These are phyloP conservation scores for Aspergillus sojae DNA, from an alignment of 2,329 filamentous ascomycete genomes.

Conservation along the genomic window DNA sequence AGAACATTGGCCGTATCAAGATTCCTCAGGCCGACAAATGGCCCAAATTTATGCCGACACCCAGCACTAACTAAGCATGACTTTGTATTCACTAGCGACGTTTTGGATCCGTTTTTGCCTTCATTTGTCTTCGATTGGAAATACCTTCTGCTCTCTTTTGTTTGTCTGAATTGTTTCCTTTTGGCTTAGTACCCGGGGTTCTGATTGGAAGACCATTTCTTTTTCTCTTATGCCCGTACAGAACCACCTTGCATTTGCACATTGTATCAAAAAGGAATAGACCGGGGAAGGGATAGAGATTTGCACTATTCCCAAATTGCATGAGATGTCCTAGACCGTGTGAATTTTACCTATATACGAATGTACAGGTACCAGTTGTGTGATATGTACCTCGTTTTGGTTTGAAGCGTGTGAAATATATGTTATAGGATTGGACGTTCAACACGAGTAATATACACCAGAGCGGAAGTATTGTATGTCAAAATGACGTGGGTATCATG, in stretches of 20 bases:
- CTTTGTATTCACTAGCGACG: slow-evolving; percentile 31
- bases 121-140: slow-evolving; percentile 23
- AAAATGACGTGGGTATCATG: slow-evolving; percentile 20
- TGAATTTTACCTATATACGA: slow-evolving; percentile 2
- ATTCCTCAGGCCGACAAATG: slow-evolving; percentile 50
- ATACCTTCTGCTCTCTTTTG: slow-evolving; percentile 26
- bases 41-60: slow-evolving; percentile 38
- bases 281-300: slow-evolving; percentile 12
- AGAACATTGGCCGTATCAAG: slow-evolving; percentile 81
- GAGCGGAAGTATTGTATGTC: neutral
- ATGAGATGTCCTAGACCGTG: slow-evolving; percentile 13
- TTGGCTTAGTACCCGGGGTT: slow-evolving; percentile 13
- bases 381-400: neutral
- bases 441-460: neutral
- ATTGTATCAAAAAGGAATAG: slow-evolving; percentile 29
- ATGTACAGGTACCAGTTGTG: slow-evolving; percentile 14
- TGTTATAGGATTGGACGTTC: neutral
- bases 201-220: slow-evolving; percentile 11
- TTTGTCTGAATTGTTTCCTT: slow-evolving; percentile 13
- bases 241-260: slow-evolving; percentile 16
- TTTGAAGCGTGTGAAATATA: neutral
- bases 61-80: slow-evolving; percentile 31
- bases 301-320: slow-evolving; percentile 8
- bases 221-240: slow-evolving; percentile 14
- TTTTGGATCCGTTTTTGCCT: slow-evolving; percentile 20